Evolutionary conservation across 1,139 yeast species (phyloP), one percentile per base, ranked within the genome.

Genomic region (Kodamaea alishanica): DNA sequence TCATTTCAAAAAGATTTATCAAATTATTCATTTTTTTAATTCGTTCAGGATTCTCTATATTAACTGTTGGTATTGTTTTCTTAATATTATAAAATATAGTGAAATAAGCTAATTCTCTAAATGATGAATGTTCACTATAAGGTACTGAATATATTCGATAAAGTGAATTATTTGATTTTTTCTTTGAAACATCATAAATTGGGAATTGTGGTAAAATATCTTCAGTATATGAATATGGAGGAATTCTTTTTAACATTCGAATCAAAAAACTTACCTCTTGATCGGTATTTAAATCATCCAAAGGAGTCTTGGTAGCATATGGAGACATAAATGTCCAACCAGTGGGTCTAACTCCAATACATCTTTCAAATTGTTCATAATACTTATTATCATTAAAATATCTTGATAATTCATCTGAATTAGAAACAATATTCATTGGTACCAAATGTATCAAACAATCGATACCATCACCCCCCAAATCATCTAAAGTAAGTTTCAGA

Each of bases 41-140:
- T 24, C 63, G 60, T 40, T 60, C 60, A 22, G 57, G 61, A 43
- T 65, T 65, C 22, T 70, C 67, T 23, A 73, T 66, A 51, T 81
- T 82, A 1, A 92, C 98, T 0, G 97, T 92, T 0, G 97, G 95
- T 7, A 88, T 78, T 9, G 88, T 75, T 34, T 70, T 54, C 1
- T 63, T 63, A 45, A 78, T 71, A 7, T 71, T 61, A 37, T 86
- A 55, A 28, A 71, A 64, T 2, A 73, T 64, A 27, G 81, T 76
- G 54, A 90, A 86, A 45, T 74, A 72, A 6, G 81, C 70, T 35
- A 92, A 67, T 53, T 92, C 97, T 33, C 85, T 66, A 53, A 81
- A 90, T 37, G 95, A 86, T 9, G 96, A 88, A 62, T 92, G 98
- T 56, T 92, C 98, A 52, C 95, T 84, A 54, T 92, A 92, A 0